A percentile compares a stretch with the other conserved stretches of the same genome.
Conservation (phyloP, 768 basidiomycete species). For the Leccinellum rugosiceps region DNA sequence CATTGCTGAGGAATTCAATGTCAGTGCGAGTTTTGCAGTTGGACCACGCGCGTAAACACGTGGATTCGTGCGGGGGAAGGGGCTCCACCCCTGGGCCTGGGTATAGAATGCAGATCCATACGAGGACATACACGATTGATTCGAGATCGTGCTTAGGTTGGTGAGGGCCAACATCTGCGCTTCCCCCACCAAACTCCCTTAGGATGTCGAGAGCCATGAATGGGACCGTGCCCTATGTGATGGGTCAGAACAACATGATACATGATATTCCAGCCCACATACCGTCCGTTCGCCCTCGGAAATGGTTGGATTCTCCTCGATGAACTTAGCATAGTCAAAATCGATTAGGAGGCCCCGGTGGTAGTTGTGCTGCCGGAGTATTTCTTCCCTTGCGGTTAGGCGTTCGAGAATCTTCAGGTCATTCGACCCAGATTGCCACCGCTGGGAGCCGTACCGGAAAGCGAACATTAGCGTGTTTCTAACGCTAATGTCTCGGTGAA, state of each 20-base stretch:
- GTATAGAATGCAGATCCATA: slow-evolving; percentile 6
- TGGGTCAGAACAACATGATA: not conserved
- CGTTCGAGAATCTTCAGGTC: not conserved
- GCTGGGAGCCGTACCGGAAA: not conserved
- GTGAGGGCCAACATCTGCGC: not conserved
- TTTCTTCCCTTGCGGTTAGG: not conserved
- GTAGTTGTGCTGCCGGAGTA: not conserved
- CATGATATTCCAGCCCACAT: not conserved
- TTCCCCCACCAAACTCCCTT: not conserved
- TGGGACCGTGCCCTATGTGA: not conserved
- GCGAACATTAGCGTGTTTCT: not conserved
- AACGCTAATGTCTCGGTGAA: not conserved
- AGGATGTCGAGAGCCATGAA: slow-evolving; percentile 1
- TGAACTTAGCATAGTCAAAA: not conserved
- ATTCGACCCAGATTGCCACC: not conserved
- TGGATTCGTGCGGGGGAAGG: too few species aligned
- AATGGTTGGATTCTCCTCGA: not conserved
- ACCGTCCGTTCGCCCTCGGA: not conserved
- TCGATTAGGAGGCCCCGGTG: not conserved
- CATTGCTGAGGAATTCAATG: too few species aligned
- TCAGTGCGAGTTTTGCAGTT: too few species aligned
- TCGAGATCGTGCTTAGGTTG: not conserved
- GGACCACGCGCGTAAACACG: too few species aligned
- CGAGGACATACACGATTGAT: not conserved
- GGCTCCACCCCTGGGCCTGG: too few species aligned